Base-by-base conservation (phyloP, 805 yeast species). In the Yamadazyma insecticola region DNA sequence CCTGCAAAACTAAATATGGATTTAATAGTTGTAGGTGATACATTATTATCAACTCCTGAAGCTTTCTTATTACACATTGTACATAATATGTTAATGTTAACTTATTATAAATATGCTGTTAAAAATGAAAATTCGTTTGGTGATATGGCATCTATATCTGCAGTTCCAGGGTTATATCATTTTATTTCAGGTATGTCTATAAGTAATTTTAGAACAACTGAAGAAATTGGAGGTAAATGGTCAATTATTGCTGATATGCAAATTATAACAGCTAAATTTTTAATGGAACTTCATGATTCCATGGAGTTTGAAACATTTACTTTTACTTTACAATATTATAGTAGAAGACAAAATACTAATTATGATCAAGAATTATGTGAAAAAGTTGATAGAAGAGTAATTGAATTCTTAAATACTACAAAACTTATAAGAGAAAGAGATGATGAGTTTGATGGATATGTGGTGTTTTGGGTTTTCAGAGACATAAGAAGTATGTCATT, bases 281-380 rank as follows among this genome's bases (percentile, higher is more conserved):
- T 48, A 16, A 10, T 48, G 6, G 19, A 36, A n/a, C 33, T 48
- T 8, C 32, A 48, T 24, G 24, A 37, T 9, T 30, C 33, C 5
- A 47, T 48, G 53, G 53, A 48, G 19, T 48, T 48, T 30, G 50
- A 47, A 12, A 39, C 39, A 7, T 43, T 48, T 27, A 42, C 40
- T 22, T 30, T 32, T 16, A 28, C 48, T 3, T 33, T 48, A 22
- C 32, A 29, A 20, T 36, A 32, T n/a, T 48, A 41, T 26, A 35
- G 29, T 2, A 24, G 39, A 20, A 16, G 40, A 16, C 23, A 21
- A 3, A 40, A 48, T 19, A 37, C 31, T 7, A 38, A 32, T 16
- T 41, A 30, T 15, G 16, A 14, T 4, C 23, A 18, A 2, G 22
- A 18, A 13, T 40, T 31, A 19, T 26, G 26, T 19, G 25, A 24